Evolutionary conservation across 441 rosid species (phyloP).

Genomic region (Capsella rubella): DNA sequence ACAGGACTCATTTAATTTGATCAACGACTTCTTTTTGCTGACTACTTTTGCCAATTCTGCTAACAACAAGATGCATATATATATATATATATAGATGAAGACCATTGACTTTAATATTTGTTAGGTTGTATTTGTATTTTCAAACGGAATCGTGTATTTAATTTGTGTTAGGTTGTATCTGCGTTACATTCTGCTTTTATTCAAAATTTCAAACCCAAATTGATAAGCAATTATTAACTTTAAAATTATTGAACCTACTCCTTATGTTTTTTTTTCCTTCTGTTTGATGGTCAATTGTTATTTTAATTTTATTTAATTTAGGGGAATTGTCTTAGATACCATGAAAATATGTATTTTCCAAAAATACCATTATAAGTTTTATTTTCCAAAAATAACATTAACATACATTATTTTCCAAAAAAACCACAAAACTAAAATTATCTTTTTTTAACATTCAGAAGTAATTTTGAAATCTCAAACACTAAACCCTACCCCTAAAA

Average conservation of each 20-base stretch:
- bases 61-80: background rate
- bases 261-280: background rate
- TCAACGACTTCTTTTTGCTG: background rate
- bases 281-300: background rate
- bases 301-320: background rate
- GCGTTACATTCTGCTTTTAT: background rate
- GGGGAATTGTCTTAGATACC: too few species aligned
- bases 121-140: background rate
- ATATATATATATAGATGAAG: constrained; percentile 4
- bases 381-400: too few species aligned
- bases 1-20: constrained; percentile 18
- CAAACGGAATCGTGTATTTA: background rate
- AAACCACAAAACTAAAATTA: too few species aligned
- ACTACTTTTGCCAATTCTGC: background rate
- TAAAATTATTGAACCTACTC: background rate
- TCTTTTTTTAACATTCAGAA: too few species aligned
- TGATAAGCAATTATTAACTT: background rate
- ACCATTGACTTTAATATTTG: background rate
- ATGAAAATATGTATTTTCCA: too few species aligned
- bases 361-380: too few species aligned
- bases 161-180: too few species aligned
- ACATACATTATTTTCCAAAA: too few species aligned
- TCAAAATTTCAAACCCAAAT: constrained; percentile 1
- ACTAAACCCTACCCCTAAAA: too few species aligned
- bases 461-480: too few species aligned